Evolutionary conservation across 2,329 filamentous ascomycete species (phyloP).

Genomic region (Fusarium albosuccineum): DNA sequence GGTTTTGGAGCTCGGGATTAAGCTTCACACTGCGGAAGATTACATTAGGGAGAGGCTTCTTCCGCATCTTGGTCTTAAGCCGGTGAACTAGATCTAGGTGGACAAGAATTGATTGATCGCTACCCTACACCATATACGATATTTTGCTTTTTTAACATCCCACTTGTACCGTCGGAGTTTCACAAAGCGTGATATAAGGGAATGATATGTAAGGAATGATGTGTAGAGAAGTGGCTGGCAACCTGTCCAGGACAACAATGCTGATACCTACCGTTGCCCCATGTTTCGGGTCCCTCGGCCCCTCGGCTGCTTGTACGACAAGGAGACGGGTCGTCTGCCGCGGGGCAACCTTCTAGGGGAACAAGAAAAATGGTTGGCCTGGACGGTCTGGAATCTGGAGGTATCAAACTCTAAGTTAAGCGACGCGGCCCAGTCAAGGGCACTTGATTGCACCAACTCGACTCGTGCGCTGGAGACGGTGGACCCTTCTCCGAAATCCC

Average conservation of each 20-base stretch:
- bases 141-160: too few species aligned
- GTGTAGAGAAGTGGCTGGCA: too few species aligned
- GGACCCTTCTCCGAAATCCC: slow-evolving; percentile 10
- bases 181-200: too few species aligned
- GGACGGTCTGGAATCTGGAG: not conserved
- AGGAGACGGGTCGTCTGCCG: not conserved
- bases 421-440: not conserved
- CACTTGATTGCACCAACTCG: not conserved
- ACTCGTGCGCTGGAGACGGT: too few species aligned
- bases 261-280: too few species aligned
- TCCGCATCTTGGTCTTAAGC: slow-evolving; percentile 13
- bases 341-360: not conserved
- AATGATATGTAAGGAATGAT: too few species aligned
- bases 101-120: too few species aligned
- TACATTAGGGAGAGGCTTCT: slow-evolving; percentile 22
- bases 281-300: not conserved
- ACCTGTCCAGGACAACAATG: too few species aligned
- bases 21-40: slow-evolving; percentile 21
- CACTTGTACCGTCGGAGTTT: too few species aligned
- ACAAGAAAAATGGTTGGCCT: not conserved
- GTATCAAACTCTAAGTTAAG: not conserved
- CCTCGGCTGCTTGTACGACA: not conserved
- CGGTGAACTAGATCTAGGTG: not conserved
- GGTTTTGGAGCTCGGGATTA: slow-evolving; percentile 14
- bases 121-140: too few species aligned